Base-by-base conservation (phyloP, 2,329 filamentous ascomycete species). In the Rosellinia necatrix region DNA sequence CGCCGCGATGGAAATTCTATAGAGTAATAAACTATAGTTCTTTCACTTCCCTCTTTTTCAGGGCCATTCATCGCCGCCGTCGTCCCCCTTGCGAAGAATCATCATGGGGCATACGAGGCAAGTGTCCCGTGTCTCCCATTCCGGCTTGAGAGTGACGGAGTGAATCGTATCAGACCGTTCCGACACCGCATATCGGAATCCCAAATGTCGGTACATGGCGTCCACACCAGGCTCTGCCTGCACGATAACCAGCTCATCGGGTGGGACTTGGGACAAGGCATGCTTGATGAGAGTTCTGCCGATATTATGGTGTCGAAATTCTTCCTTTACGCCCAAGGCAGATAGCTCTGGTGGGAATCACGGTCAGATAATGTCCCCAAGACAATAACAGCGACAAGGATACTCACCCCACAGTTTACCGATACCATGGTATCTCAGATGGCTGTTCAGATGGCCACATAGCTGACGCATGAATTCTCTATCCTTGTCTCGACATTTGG, bases 341-440 rank as follows among this genome's bases (percentile, higher is more conserved):
- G 24, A 29, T 0, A 55, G 4, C 29, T 49, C 56, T 55, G 34
- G 17, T 13, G 17, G 19, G 10, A 21, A 35, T 19, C 13, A 15
- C 3, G 27, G 24, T 44, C 1, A 44, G 40, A 17, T 32, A n/a
- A 30, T 19, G 15, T 17, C 9, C 8, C 12, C 29, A 32, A 9
- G n/a, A 27, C 2, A 21, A 35, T 10, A 13, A 29, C n/a, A 8
- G 35, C 15, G 17, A 27, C 25, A n/a, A n/a, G 12, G 10, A 29
- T 42, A 4, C 53, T 50, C 24, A 51, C 53, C 48, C 53, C 41
- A 56, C 3, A 51, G 9, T 4, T n/a, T 12, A 3, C 13, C 41
- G 2, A 9, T 7, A 12, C 10, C 41, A 15, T 24, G 29, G 6
- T 22, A 17, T 17, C 17, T 12, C n/a, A 47, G 3, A 19, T 35